Evolutionary conservation across 495 filamentous ascomycete genomes (phyloP), one percentile per base, ranked within the genome.

Genomic region (Bacidia gigantensis): DNA sequence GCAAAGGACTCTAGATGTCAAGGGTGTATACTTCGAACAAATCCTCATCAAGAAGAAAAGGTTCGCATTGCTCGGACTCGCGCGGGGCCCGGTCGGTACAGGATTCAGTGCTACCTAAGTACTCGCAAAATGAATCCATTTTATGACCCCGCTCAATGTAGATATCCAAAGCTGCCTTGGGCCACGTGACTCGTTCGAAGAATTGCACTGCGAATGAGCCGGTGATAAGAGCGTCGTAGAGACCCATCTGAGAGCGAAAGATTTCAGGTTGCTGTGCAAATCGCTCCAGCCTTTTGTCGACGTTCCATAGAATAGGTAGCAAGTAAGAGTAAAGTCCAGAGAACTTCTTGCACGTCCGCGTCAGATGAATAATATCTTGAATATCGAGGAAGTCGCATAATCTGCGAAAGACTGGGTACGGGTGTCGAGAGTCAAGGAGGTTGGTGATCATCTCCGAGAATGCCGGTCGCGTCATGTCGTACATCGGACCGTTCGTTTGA

Each of bases 231-330:
- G 21, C 47, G 5, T 42, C 42, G 12, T 20, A 24, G 11, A 17
- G 48, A 1, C 53, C 56, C 51, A 55, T 40, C 2, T 54, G 41
- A 0, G 39, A 41, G 12, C 56, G 25, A 40, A 58, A 51, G 25
- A 44, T 42, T 11, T 14, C 14, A 1, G 56, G 47, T 29, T 55
- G 46, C 3, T 43, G 9, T 40, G 54, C 38, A n/a, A 50, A 51
- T 2, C 46, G 46, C 11, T 12, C 20, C 0, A 58, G 42, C 2
- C 21, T 38, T 21, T 50, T 12, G 18, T 58, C 26, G 3, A 58
- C 43, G 22, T 58, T 49, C 52, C 56, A 58, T 22, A 50, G 42
- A 11, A 38, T 17, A 5, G 52, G 44, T n/a, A 58, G 23, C 12
- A 52, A 29, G 41, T 47, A 38, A 3, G 23, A 20, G 46, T 58